A percentile compares a stretch with the other conserved stretches of the same genome.
These are phyloP conservation scores for Xylaria sp. DNA, from an alignment of 2,329 filamentous ascomycete genomes.

Conservation along the genomic window DNA sequence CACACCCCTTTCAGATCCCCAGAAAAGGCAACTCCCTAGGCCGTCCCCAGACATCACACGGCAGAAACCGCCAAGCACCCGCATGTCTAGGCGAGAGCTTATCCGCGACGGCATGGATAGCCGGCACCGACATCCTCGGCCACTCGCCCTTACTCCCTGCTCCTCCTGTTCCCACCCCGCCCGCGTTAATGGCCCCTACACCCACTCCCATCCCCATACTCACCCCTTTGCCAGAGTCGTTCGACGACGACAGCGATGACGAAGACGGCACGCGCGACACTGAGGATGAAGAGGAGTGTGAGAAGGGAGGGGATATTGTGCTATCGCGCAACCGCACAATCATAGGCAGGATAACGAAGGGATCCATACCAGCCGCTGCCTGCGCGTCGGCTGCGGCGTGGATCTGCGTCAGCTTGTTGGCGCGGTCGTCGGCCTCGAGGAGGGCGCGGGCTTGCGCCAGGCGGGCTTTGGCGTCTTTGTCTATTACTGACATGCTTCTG, in stretches of 20 bases:
- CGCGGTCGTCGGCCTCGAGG: slow-evolving; percentile 26
- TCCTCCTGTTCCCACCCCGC: background rate
- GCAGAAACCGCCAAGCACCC: slow-evolving; percentile 51
- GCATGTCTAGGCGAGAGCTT: slow-evolving; percentile 43
- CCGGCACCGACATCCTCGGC: slow-evolving; percentile 48
- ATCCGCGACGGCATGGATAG: slow-evolving; percentile 48
- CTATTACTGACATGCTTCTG: background rate
- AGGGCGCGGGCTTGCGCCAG: slow-evolving; percentile 12
- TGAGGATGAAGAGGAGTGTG: background rate
- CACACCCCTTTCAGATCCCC: slow-evolving; percentile 12
- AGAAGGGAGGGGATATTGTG: background rate
- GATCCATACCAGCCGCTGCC: slow-evolving; percentile 36
- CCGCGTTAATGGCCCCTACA: background rate
- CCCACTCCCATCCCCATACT: background rate
- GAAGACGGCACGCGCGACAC: slow-evolving; percentile 2
- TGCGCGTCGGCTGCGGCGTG: slow-evolving; percentile 38
- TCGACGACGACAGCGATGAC: background rate
- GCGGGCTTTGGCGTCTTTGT: slow-evolving; percentile 7
- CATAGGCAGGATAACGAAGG: slow-evolving; percentile 45
- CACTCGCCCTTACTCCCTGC: slow-evolving; percentile 35
- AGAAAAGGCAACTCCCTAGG: slow-evolving; percentile 49
- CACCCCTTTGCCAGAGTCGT: too few relatives aligned
- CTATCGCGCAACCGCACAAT: slow-evolving; percentile 45
- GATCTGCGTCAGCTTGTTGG: slow-evolving; percentile 39
- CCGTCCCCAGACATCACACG: slow-evolving; percentile 49